Conservation (phyloP, 202 grass and related monocot species). For the Setaria italica region DNA sequence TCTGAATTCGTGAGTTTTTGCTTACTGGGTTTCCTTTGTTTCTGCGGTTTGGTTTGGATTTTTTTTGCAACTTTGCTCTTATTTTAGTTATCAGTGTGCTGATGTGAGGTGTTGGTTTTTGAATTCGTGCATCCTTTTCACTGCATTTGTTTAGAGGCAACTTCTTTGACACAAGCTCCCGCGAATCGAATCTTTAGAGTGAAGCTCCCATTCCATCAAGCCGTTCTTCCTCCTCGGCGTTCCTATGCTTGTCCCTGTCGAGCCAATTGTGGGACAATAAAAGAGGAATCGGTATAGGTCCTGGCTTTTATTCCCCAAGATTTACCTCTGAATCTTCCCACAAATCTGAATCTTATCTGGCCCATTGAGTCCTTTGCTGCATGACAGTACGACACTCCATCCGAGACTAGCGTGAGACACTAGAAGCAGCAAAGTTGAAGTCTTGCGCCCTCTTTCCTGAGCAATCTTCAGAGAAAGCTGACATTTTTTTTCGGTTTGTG, state of each 20-base stretch:
- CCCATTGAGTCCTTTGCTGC: constrained; percentile 1
- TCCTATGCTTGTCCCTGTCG: constrained; percentile 33
- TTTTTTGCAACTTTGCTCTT: constrained; percentile 2
- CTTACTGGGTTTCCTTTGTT: not conserved
- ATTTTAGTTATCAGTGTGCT: constrained; percentile 34
- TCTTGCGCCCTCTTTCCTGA: constrained; percentile 1
- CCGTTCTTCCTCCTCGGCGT: not conserved
- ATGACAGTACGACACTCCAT: not conserved
- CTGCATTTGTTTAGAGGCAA: constrained; percentile 37
- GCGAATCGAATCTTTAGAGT: constrained; percentile 35
- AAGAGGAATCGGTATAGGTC: constrained; percentile 44
- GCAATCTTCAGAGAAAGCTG: constrained; percentile 18
- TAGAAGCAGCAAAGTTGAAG: constrained; percentile 34
- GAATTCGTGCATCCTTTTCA: constrained; percentile 47
- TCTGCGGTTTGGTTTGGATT: not conserved
- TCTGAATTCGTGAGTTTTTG: constrained; percentile 26
- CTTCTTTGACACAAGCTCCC: constrained; percentile 21
- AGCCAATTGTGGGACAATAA: constrained; percentile 6
- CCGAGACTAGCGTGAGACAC: constrained; percentile 21
- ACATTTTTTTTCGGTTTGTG: not conserved
- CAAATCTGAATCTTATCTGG: constrained; percentile 33
- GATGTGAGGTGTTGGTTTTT: constrained; percentile 37
- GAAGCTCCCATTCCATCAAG: constrained; percentile 31
- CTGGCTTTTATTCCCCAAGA: constrained; percentile 10
- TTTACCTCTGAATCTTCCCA: constrained; percentile 42